A percentile compares a stretch with the other conserved stretches of the same genome.
These are phyloP conservation scores for Pezicula carpinea DNA, from an alignment of 2,329 filamentous ascomycete species.

Conservation along the genomic window DNA sequence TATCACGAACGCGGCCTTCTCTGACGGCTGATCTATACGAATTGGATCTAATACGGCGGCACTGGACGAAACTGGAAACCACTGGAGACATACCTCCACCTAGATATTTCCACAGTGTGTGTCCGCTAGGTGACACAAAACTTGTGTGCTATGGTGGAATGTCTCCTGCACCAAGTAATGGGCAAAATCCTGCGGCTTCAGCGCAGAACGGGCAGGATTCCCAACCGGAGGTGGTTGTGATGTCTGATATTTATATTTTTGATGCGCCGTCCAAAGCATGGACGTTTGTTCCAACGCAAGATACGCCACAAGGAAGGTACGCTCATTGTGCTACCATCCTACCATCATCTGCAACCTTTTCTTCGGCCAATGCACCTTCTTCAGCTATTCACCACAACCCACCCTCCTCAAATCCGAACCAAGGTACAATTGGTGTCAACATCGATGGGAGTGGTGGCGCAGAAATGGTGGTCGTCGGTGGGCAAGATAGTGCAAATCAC, in stretches of 20 bases:
- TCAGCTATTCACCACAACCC: slow-evolving; percentile 90
- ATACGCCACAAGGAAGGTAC: slow-evolving; percentile 88
- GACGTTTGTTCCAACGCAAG: slow-evolving; percentile 76
- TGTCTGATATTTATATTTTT: slow-evolving; percentile 97
- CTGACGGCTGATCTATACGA: slow-evolving; percentile 93
- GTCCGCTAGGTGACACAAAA: slow-evolving; percentile 88
- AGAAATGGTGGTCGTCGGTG: slow-evolving; percentile 95
- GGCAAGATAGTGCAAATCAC: slow-evolving; percentile 95
- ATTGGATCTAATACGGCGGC: slow-evolving; percentile 80
- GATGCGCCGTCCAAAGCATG: slow-evolving; percentile 79
- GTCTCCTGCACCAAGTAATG: slow-evolving; percentile 63
- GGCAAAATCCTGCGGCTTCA: slow-evolving; percentile 38
- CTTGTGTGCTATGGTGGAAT: slow-evolving; percentile 98
- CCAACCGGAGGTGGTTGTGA: slow-evolving; percentile 86
- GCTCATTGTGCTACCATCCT: slow-evolving; percentile 93
- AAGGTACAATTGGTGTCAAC: slow-evolving; percentile 80
- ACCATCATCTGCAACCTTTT: slow-evolving; percentile 81
- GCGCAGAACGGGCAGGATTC: slow-evolving; percentile 48
- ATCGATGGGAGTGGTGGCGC: slow-evolving; percentile 89
- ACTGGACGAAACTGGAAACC: slow-evolving; percentile 89
- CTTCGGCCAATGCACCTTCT: slow-evolving; percentile 75
- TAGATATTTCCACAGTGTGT: slow-evolving; percentile 96
- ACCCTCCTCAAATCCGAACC: slow-evolving; percentile 74
- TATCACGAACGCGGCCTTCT: slow-evolving; percentile 75
- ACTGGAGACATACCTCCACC: slow-evolving; percentile 83